Evolutionary conservation across 1,139 yeast species (phyloP), one percentile per base, ranked within the genome.

Genomic region (Kluyveromyces marxianus): DNA sequence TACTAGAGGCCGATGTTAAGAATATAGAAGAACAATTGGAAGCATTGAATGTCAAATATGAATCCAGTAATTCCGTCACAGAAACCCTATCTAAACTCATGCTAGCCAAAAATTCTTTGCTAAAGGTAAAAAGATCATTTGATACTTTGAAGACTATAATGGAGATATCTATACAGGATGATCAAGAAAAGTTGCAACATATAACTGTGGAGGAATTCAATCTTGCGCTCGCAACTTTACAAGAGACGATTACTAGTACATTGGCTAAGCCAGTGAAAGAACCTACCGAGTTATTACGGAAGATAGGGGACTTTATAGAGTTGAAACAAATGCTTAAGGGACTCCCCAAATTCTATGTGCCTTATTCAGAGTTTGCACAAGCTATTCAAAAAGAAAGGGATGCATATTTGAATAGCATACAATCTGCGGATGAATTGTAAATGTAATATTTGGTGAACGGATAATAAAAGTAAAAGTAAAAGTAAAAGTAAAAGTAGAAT

Each of bases 241-340:
- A 69, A 40, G 74, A 71, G 4, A 66, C 76, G 0, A 66, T 77
- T 24, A 54, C 62, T 37, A 70, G 68, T 30, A 73, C 73, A 35
- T 56, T 75, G 35, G 56, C 51, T 1, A 53, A 58, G 3, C 34
- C 30, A 5, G 14, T 7, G 30, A 7, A 24, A 8, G 34, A 36
- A 8, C 30, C 38, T 14, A 29, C 27, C 8, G 67, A 65, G 25
- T 46, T 75, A 24, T 48, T 71, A 25, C 62, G 57, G 7, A 69
- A 72, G 48, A 64, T 76, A 7, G 71, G 74, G 33, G 65, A 67
- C 32, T 65, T 81, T 57, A 66, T 70, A n/a, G 69, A 68, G 7
- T 56, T 81, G 47, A 64, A 69, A 42, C 79, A 80, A 1, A 60
- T 80, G 28, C 80, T 83, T 55, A 71, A 71, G 51, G 74, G 73